A percentile compares a stretch with the other conserved stretches of the same genome.
Conservation (phyloP, 2,329 filamentous ascomycete species). For the Xylaria sp. region DNA sequence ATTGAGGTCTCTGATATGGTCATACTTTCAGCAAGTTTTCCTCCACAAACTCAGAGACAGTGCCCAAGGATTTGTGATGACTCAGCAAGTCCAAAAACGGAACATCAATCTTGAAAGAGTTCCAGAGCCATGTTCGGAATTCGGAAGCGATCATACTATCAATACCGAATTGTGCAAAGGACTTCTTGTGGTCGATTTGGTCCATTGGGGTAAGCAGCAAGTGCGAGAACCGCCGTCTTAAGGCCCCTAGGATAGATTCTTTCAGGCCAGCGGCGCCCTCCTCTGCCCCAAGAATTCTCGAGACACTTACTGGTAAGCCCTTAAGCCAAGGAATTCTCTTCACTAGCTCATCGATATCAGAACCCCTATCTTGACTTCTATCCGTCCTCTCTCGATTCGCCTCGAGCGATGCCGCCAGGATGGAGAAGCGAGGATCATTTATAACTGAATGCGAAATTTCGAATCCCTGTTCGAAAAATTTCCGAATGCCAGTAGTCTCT, state of each 20-base stretch:
- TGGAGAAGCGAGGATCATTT: constrained; percentile 18
- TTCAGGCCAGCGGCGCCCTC: background rate
- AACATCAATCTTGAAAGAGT: constrained; percentile 41
- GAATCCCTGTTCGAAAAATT: constrained; percentile 27
- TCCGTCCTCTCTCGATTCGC: constrained; percentile 30
- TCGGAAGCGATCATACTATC: constrained; percentile 47
- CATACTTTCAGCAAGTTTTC: background rate
- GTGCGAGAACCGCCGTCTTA: background rate
- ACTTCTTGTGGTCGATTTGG: constrained; percentile 22
- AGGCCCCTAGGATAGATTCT: background rate
- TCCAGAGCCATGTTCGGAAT: constrained; percentile 43
- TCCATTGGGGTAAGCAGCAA: background rate
- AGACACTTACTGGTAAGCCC: background rate
- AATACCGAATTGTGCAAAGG: constrained; percentile 37
- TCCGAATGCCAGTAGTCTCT: constrained; percentile 21
- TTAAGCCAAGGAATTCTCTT: background rate
- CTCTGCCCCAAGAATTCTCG: background rate
- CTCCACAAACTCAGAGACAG: background rate
- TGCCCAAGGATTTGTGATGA: constrained; percentile 5
- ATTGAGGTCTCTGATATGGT: background rate
- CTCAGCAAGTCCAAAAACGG: constrained; percentile 38
- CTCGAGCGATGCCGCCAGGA: constrained; percentile 9
- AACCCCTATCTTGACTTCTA: background rate
- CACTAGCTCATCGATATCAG: background rate
- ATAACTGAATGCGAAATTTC: constrained; percentile 19